These are phyloP conservation scores for Trichoderma sp. DNA, from an alignment of 2,329 filamentous ascomycete genomes.

Conservation along the genomic window DNA sequence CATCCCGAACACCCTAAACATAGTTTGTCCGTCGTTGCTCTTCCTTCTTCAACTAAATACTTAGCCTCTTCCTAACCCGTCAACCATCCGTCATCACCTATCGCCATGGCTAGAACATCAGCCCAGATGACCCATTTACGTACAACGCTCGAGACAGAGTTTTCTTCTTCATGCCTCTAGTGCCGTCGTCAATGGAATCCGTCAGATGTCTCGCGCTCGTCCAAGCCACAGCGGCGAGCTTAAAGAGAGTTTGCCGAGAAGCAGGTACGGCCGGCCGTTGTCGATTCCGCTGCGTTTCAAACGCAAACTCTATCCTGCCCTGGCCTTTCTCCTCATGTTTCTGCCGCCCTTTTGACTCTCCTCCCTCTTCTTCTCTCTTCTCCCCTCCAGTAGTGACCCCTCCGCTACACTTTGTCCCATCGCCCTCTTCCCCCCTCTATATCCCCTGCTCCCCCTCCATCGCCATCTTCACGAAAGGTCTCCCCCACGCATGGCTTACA, in stretches of 20 bases:
- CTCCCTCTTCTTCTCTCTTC: neutral
- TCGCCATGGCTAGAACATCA: neutral
- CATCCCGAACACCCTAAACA: neutral
- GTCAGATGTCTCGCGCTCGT: constrained; percentile 8
- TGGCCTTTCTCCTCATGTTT: neutral
- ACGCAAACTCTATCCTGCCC: constrained; percentile 19
- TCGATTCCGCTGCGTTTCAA: constrained; percentile 8
- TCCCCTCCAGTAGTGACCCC: neutral
- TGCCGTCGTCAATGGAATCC: neutral
- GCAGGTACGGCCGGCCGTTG: neutral
- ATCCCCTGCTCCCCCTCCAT: constrained; percentile 8
- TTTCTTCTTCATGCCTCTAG: neutral
- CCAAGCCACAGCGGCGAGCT: constrained; percentile 4
- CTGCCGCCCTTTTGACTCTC: constrained; percentile 25
- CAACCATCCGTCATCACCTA: constrained; percentile 8
- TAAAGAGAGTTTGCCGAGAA: constrained; percentile 5
- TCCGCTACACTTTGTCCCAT: neutral
- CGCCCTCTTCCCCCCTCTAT: neutral
- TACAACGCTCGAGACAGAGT: neutral
- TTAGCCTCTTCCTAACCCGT: constrained; percentile 5
- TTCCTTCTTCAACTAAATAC: neutral
- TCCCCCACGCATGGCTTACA: constrained; percentile 14
- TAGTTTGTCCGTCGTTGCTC: neutral
- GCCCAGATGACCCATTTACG: neutral
- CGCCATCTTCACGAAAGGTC: neutral